These are phyloP conservation scores for Kandelia obovata DNA, from an alignment of 345 rosid species.

Conservation along the genomic window DNA sequence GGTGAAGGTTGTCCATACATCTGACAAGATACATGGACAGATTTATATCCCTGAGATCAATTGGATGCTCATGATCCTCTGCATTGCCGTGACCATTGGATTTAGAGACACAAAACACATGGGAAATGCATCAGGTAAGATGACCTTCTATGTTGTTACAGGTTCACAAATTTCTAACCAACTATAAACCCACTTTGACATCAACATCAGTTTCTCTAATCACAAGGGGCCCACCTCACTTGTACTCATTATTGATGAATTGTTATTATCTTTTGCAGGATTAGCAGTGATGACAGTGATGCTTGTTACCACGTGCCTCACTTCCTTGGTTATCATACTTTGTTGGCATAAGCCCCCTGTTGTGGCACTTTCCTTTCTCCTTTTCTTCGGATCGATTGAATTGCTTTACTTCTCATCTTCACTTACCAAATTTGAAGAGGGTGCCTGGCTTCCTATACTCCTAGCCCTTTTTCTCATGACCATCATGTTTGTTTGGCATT, in stretches of 20 bases:
- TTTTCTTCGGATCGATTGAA: constrained; percentile 83
- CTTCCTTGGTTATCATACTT: constrained; percentile 75
- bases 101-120: constrained; percentile 94
- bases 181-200: not conserved
- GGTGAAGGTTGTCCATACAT: constrained; percentile 96
- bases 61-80: constrained; percentile 97
- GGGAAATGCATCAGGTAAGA: constrained; percentile 92
- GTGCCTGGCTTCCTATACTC: constrained; percentile 99
- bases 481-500: constrained; percentile 97
- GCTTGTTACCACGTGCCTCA: constrained; percentile 98
- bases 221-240: too few relatives aligned
- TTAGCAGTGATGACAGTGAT: constrained; percentile 98
- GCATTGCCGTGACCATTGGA: constrained; percentile 95
- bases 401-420: constrained; percentile 98
- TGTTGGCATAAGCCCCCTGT: constrained; percentile 93
- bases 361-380: constrained; percentile 65
- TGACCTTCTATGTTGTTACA: not conserved
- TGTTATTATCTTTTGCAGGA: constrained; percentile 45
- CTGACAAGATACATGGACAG: constrained; percentile 97
- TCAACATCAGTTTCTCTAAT: too few relatives aligned
- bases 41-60: constrained; percentile 97
- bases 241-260: too few relatives aligned
- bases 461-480: constrained; percentile 80
- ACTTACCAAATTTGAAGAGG: constrained; percentile 87
- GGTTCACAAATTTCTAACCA: not conserved